Evolutionary conservation across 192 early-diverging fungal genomes (phyloP).

Genomic region (Lobulomyces angularis): DNA sequence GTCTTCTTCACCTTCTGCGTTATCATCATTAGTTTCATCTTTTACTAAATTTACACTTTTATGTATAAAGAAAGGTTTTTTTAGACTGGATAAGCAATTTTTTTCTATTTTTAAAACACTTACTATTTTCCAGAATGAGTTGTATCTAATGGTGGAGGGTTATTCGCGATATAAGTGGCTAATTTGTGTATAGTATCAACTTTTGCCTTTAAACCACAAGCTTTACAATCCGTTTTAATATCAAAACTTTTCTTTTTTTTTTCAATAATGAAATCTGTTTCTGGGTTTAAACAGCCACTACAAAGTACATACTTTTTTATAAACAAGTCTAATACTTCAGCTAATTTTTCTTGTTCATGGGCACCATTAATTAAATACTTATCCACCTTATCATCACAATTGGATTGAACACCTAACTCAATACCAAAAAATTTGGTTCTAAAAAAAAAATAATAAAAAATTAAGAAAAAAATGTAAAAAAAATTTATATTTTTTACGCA

Average conservation of each 20-base stretch:
- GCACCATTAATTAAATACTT: constrained; percentile 92
- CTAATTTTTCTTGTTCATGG: constrained; percentile 77
- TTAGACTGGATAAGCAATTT: constrained; percentile 9
- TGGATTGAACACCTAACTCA: constrained; percentile 90
- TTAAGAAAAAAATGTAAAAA: neutral
- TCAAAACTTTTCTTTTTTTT: constrained; percentile 39
- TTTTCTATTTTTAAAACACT: constrained; percentile 31
- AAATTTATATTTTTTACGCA: constrained; percentile 29
- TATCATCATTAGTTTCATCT: constrained; percentile 7
- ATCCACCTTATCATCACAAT: constrained; percentile 78
- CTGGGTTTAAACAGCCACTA: constrained; percentile 85
- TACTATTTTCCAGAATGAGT: constrained; percentile 21
- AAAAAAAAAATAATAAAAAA: constrained; percentile 2
- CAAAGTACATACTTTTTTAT: constrained; percentile 94
- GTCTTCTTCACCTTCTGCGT: constrained; percentile 8
- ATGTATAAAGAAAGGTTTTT: constrained; percentile 7
- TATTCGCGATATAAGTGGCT: constrained; percentile 79
- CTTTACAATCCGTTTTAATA: constrained; percentile 71
- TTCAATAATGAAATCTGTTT: constrained; percentile 69
- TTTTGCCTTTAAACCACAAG: constrained; percentile 71
- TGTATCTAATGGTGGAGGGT: too few species aligned
- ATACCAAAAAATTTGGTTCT: constrained; percentile 71
- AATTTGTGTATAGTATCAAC: constrained; percentile 86
- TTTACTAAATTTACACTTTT: constrained; percentile 7
- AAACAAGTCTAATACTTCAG: constrained; percentile 72